Conservation (phyloP, 2,329 filamentous ascomycete species). For the Trichoderma citrinoviride region DNA sequence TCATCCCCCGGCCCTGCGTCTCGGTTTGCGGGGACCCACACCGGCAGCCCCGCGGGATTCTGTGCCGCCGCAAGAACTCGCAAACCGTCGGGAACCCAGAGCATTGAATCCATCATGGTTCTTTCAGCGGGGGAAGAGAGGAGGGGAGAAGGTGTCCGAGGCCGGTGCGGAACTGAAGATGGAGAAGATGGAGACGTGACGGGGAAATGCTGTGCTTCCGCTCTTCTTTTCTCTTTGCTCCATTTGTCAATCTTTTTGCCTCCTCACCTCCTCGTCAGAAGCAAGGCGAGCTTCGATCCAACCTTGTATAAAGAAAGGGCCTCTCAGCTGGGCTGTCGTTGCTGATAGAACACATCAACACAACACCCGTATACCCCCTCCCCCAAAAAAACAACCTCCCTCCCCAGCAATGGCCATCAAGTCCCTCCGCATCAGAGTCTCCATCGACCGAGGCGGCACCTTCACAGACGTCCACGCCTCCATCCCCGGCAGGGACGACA, state of each 20-base stretch:
- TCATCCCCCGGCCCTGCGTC: not conserved
- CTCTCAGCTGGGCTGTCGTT: not conserved
- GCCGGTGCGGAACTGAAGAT: not conserved
- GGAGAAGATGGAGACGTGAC: not conserved
- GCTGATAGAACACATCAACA: not conserved
- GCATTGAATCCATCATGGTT: not conserved
- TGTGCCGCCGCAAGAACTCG: not conserved
- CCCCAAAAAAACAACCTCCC: too few species aligned
- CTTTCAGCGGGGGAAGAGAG: not conserved
- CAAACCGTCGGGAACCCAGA: not conserved
- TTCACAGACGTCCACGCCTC: constrained; percentile 71
- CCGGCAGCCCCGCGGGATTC: not conserved
- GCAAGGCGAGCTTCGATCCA: not conserved
- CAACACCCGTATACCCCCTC: not conserved
- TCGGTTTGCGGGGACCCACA: constrained; percentile 21
- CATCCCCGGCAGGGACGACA: constrained; percentile 62
- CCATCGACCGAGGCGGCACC: constrained; percentile 45
- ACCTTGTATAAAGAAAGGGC: too few species aligned
- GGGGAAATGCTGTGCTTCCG: not conserved
- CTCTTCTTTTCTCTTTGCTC: not conserved
- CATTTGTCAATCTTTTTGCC: not conserved
- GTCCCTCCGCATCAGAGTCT: constrained; percentile 32
- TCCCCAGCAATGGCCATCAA: constrained; percentile 26
- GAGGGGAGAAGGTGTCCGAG: not conserved
- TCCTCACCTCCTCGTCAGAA: not conserved